A percentile compares a stretch with the other conserved stretches of the same genome.
Evolutionary conservation across 306 rosid genomes (phyloP).

Genomic region (Parietaria judaica): DNA sequence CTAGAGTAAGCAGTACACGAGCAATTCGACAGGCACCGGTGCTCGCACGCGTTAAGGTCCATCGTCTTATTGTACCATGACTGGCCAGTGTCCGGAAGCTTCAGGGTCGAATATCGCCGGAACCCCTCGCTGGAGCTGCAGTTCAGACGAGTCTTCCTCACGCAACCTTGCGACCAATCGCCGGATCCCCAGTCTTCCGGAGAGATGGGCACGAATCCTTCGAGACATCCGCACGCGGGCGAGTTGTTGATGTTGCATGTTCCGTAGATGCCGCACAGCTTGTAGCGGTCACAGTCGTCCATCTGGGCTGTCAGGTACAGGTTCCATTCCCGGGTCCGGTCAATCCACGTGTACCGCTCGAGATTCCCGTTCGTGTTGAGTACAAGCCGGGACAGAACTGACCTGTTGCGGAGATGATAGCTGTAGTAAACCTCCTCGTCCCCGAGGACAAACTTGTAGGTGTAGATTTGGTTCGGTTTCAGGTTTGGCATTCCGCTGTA

Average conservation of each 20-base stretch:
- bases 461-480: background rate
- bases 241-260: constrained; percentile 19
- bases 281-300: constrained; percentile 32
- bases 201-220: constrained; percentile 30
- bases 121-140: constrained; percentile 32
- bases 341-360: constrained; percentile 16
- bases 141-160: constrained; percentile 17
- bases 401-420: background rate
- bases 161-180: constrained; percentile 34
- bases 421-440: background rate
- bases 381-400: background rate
- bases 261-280: constrained; percentile 37
- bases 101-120: constrained; percentile 12
- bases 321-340: constrained; percentile 20
- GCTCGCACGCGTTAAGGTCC: constrained; percentile 25
- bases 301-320: constrained; percentile 22
- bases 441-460: background rate
- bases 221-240: constrained; percentile 26
- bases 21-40: constrained; percentile 28
- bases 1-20: constrained; percentile 34
- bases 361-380: constrained; percentile 15
- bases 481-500: constrained; percentile 15
- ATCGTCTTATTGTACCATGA: constrained; percentile 17
- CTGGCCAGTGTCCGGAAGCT: constrained; percentile 32
- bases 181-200: constrained; percentile 14